Percentiles rank a stretch among this genome's conserved stretches.
These are phyloP conservation scores for Galeopsis tetrahit DNA, from an alignment of 257 asterid species.

Conservation along the genomic window DNA sequence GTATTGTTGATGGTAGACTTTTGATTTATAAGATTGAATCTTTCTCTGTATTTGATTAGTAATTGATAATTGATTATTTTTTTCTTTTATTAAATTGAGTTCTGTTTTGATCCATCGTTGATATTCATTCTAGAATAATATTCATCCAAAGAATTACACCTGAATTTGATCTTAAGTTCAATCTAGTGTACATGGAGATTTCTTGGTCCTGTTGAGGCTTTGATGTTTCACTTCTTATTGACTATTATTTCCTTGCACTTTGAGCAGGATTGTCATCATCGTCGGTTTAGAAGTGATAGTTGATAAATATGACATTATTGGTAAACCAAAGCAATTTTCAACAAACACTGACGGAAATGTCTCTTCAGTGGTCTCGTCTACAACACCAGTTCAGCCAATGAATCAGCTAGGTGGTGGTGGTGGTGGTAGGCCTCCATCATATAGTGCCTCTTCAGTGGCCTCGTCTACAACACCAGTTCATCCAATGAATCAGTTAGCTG, in stretches of 20 bases:
- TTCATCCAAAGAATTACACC: not conserved
- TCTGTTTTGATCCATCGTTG: not conserved
- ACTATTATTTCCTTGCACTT: constrained; percentile 19
- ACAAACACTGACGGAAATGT: constrained; percentile 43
- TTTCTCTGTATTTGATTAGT: not conserved
- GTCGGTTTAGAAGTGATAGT: constrained; percentile 65
- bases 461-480: too few species aligned
- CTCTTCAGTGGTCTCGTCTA: constrained; percentile 43
- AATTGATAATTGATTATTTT: not conserved
- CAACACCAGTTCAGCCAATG: constrained; percentile 48
- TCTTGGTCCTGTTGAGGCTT: not conserved
- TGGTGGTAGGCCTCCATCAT: constrained; percentile 39
- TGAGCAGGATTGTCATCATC: constrained; percentile 84
- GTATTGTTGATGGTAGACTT: not conserved
- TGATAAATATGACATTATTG: constrained; percentile 70
- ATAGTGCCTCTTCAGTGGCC: constrained; percentile 27
- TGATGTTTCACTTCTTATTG: constrained; percentile 14
- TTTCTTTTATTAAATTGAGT: not conserved
- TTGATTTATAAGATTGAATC: constrained; percentile 19
- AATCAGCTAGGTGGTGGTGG: constrained; percentile 43
- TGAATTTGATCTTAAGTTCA: not conserved
- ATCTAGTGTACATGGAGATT: not conserved
- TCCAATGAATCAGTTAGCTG: too few species aligned
- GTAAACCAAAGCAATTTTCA: constrained; percentile 57
- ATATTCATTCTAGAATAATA: not conserved